A percentile compares a stretch with the other conserved stretches of the same genome.
These are phyloP conservation scores for Aureobasidium pullulans DNA, from an alignment of 2,329 filamentous ascomycete genomes.

Conservation along the genomic window DNA sequence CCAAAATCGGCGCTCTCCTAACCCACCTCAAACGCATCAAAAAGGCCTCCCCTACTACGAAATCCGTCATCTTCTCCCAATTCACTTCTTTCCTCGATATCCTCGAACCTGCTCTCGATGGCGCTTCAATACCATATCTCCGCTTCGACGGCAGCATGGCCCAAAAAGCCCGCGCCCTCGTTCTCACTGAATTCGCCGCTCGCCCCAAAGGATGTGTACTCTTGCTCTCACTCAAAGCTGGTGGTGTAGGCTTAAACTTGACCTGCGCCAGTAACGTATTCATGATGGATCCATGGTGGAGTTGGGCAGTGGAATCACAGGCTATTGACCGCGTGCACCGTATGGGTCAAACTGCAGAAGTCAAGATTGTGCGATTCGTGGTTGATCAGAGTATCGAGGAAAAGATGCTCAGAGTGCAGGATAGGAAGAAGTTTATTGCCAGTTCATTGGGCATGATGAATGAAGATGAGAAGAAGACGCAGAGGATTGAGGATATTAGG, in stretches of 20 bases:
- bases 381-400: constrained; percentile 88
- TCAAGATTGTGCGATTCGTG: constrained; percentile 81
- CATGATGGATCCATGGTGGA: constrained; percentile 99
- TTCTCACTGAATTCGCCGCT: constrained; percentile 63
- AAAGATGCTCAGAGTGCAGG: constrained; percentile 88
- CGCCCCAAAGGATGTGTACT: constrained; percentile 60
- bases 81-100: constrained; percentile 95
- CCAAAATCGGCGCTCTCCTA: constrained; percentile 79
- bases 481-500: constrained; percentile 88
- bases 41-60: constrained; percentile 59
- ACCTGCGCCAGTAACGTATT: constrained; percentile 84
- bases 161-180: constrained; percentile 73
- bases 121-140: constrained; percentile 68
- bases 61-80: constrained; percentile 92
- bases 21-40: constrained; percentile 64
- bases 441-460: constrained; percentile 89
- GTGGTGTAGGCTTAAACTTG: constrained; percentile 88
- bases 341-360: constrained; percentile 86
- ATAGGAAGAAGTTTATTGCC: constrained; percentile 95
- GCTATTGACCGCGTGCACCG: constrained; percentile 96
- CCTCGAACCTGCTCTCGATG: constrained; percentile 70
- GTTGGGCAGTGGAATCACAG: constrained; percentile 91
- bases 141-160: constrained; percentile 86
- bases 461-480: constrained; percentile 84
- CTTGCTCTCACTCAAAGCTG: constrained; percentile 77